Conservation (phyloP, 352 stramenopile genomes). For the Phytopythium vexans region DNA sequence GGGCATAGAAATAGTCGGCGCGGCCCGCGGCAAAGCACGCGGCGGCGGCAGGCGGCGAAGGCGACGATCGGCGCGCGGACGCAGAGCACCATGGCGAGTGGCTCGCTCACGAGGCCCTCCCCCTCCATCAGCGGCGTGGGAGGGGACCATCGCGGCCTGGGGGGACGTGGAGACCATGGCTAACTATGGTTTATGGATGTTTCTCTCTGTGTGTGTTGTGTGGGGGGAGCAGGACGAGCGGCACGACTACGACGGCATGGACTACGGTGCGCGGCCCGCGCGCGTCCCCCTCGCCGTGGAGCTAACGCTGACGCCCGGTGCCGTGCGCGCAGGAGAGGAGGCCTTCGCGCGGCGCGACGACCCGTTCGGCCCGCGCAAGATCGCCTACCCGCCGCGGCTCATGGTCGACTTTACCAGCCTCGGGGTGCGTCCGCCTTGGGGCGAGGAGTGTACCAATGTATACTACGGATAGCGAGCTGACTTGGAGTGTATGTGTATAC, state of each 20-base stretch:
- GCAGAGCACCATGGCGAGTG: too few relatives aligned
- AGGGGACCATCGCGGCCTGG: too few relatives aligned
- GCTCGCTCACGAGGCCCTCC: too few relatives aligned
- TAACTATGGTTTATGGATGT: conserved; percentile 1
- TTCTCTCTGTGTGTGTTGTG: conserved; percentile 2
- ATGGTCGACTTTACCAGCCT: conserved; percentile 86
- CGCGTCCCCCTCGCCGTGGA: background rate
- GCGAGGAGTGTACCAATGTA: background rate
- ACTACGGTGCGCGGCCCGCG: conserved; percentile 28
- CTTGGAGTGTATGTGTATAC: too few relatives aligned
- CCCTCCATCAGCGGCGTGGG: too few relatives aligned
- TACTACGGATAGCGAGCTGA: too few relatives aligned
- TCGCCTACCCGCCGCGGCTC: conserved; percentile 66
- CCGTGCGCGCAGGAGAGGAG: conserved; percentile 16
- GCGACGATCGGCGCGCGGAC: too few relatives aligned
- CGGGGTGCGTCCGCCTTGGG: conserved; percentile 35
- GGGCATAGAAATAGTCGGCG: background rate
- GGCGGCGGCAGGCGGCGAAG: too few relatives aligned
- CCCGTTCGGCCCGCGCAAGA: conserved; percentile 21
- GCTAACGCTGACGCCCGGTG: conserved; percentile 4
- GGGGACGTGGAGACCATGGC: too few relatives aligned
- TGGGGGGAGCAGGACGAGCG: conserved; percentile 30
- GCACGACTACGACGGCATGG: conserved; percentile 40
- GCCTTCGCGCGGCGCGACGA: conserved; percentile 26
- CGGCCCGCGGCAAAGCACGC: too few relatives aligned